Evolutionary conservation across 2,329 filamentous ascomycete species (phyloP).

Genomic region (Nigrograna mackinnonii): DNA sequence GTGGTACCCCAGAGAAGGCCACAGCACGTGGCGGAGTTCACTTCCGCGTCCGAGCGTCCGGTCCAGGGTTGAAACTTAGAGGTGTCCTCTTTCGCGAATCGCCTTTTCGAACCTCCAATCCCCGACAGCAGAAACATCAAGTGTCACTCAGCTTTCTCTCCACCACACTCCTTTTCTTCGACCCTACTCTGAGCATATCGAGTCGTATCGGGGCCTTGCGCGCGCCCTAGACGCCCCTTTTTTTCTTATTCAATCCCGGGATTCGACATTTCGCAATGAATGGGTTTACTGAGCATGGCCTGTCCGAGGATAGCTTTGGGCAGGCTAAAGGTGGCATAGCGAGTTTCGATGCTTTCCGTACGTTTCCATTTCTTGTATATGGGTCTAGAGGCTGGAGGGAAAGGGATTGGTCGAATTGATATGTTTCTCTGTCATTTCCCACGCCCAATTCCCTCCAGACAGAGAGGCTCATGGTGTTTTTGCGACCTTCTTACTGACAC

Average conservation of each 20-base stretch:
- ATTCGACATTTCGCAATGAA: too few species aligned
- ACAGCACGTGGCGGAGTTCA: slow-evolving; percentile 18
- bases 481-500: too few species aligned
- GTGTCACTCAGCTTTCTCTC: slow-evolving; percentile 20
- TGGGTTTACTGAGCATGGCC: slow-evolving; percentile 68
- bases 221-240: slow-evolving; percentile 16
- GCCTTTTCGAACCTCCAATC: too few species aligned
- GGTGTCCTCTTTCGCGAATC: slow-evolving; percentile 39
- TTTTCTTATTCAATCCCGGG: too few species aligned
- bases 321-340: slow-evolving; percentile 67
- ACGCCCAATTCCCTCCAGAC: not conserved
- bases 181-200: not conserved
- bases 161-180: slow-evolving; percentile 9
- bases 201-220: slow-evolving; percentile 31
- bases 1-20: too few species aligned
- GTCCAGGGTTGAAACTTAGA: slow-evolving; percentile 31
- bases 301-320: slow-evolving; percentile 81
- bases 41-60: slow-evolving; percentile 20
- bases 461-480: slow-evolving; percentile 5
- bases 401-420: too few species aligned
- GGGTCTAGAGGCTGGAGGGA: too few species aligned
- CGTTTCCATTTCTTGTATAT: too few species aligned
- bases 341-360: slow-evolving; percentile 97
- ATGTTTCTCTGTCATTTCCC: too few species aligned
- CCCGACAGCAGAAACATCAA: slow-evolving; percentile 1